Base-by-base conservation (phyloP, 2,329 filamentous ascomycete species). In the Penicillium sp. region DNA sequence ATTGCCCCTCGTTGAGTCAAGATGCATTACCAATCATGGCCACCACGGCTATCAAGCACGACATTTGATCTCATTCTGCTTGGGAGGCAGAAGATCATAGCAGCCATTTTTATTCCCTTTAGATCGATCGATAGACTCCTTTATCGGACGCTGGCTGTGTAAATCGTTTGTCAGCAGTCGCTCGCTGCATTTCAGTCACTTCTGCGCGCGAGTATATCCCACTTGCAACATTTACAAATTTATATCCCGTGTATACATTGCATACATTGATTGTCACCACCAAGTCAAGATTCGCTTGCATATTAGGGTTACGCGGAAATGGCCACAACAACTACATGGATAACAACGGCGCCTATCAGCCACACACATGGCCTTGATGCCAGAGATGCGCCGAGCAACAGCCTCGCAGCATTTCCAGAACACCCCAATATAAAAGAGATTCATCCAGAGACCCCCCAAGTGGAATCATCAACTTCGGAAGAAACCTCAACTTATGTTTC, bases 251-350 rank as follows among this genome's bases (percentile, higher is more conserved):
- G n/a, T n/a, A n/a, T n/a, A n/a, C n/a, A n/a, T n/a, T n/a, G n/a
- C n/a, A n/a, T n/a, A n/a, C n/a, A n/a, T n/a, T n/a, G n/a, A n/a
- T n/a, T 35, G 4, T 53, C 42, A 47, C 16, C 30, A 16, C 16
- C 30, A 33, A 33, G 8, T 33, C 28, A 33, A 33, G 28, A 33
- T 11, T 33, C 12, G n/a, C 28, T 20, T 51, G 49, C 21, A 43
- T 30, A 18, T 46, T 5, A 8, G 26, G 14, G n/a, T 18, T 52
- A 46, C 45, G 45, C 11, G 20, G 35, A 47, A 46, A 53, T 53
- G 51, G 42, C 51, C 12, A 53, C 51, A 3, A 47, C 42, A 8
- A 53, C 51, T 11, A 53, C 51, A 47, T 53, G 51, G 51, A 47
- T 53, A 53, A 38, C 40, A 14, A 47, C 40, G 11, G 28, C 33